A percentile compares a stretch with the other conserved stretches of the same genome.
Conservation (phyloP, 176 grass and related monocot genomes). For the Paspalum notatum region DNA sequence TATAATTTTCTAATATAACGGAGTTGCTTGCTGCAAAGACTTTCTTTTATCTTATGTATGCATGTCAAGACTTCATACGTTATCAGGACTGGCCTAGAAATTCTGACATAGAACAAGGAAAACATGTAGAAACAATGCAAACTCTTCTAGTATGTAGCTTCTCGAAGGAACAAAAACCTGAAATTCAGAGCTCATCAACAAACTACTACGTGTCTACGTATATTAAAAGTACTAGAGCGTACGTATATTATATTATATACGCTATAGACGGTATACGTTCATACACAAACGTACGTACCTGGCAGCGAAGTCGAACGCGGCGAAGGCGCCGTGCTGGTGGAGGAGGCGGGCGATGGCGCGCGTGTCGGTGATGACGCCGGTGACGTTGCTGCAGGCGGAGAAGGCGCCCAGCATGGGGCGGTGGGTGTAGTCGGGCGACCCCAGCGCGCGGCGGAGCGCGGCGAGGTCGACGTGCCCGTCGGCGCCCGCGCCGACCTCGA, state of each 20-base stretch:
- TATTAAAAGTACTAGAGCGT: too few relatives aligned
- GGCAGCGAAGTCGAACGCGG: constrained; percentile 90
- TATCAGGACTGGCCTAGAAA: not conserved
- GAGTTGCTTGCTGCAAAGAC: not conserved
- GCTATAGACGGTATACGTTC: too few relatives aligned
- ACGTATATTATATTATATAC: too few relatives aligned
- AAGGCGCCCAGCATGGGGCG: constrained; percentile 74
- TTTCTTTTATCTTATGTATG: not conserved
- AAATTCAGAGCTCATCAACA: too few relatives aligned
- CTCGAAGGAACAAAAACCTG: too few relatives aligned
- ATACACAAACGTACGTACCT: too few relatives aligned
- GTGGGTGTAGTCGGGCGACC: constrained; percentile 24
- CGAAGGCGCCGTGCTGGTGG: constrained; percentile 75
- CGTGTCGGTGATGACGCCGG: constrained; percentile 65
- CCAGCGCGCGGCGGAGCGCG: constrained; percentile 37
- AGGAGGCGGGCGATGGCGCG: constrained; percentile 58
- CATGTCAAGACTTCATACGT: not conserved
- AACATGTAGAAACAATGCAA: not conserved
- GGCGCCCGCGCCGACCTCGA: constrained; percentile 57
- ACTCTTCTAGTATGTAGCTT: not conserved
- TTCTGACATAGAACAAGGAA: not conserved
- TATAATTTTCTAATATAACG: not conserved
- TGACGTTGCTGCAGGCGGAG: constrained; percentile 91
- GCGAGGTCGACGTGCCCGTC: constrained; percentile 62
- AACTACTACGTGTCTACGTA: too few relatives aligned